Conservation (phyloP, 495 filamentous ascomycete species). For the Penicillium pancosmium region DNA sequence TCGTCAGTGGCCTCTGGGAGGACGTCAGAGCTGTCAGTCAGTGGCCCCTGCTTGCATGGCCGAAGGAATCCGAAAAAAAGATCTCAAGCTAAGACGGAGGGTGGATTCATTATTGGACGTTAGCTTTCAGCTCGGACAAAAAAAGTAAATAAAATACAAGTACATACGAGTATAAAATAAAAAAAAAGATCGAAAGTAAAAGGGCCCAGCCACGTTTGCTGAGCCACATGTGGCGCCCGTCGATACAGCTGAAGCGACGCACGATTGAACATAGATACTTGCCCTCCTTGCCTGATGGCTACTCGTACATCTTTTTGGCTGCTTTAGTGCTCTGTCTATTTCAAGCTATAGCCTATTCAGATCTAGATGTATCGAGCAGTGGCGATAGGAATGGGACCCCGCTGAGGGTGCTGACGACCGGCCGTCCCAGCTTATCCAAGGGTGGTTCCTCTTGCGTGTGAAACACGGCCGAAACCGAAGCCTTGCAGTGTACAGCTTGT, state of each 20-base stretch:
- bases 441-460: neutral
- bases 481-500: conserved; percentile 12
- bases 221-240: conserved; percentile 29
- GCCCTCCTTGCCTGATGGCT: conserved; percentile 1
- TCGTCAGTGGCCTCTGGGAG: neutral
- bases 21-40: neutral
- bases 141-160: neutral
- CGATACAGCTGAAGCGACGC: conserved; percentile 20
- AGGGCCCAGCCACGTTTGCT: conserved; percentile 11
- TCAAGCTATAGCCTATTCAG: neutral
- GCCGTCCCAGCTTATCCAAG: neutral
- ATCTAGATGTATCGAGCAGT: conserved; percentile 9
- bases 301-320: neutral
- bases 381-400: conserved; percentile 1
- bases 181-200: neutral
- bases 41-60: neutral
- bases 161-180: neutral
- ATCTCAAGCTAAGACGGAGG: conserved; percentile 1
- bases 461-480: conserved; percentile 23
- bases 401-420: conserved; percentile 1
- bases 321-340: neutral
- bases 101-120: neutral
- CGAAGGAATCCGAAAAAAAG: neutral
- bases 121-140: neutral
- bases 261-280: neutral